A percentile compares a stretch with the other conserved stretches of the same genome.
Evolutionary conservation across 2,329 filamentous ascomycete genomes (phyloP).

Genomic region (Sporothrix euskadiensis): DNA sequence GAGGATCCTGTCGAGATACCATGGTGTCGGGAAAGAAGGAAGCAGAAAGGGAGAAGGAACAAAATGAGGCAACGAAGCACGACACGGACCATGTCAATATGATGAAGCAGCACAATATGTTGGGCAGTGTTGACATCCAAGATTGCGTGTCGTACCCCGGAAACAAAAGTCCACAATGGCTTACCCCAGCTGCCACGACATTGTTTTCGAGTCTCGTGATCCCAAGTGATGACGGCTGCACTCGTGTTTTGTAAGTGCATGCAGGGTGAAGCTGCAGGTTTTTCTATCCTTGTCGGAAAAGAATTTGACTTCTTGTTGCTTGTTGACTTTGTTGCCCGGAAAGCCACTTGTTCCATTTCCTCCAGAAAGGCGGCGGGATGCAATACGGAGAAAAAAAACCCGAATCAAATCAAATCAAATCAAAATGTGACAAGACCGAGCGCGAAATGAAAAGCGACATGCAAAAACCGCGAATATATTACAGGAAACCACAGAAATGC

Average conservation of each 20-base stretch:
- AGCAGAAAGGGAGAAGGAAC: neutral
- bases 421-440: neutral
- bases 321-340: neutral
- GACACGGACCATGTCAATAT: neutral
- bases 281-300: neutral
- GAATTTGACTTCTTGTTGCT: neutral
- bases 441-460: conserved; percentile 5
- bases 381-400: neutral
- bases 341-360: neutral
- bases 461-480: neutral
- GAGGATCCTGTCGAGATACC: neutral
- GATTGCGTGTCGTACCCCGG: neutral
- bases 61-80: neutral
- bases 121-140: neutral
- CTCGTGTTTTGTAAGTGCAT: neutral
- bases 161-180: neutral
- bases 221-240: conserved; percentile 14
- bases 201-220: conserved; percentile 18
- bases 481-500: neutral
- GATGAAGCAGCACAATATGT: neutral
- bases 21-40: neutral
- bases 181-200: neutral
- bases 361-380: neutral
- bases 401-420: neutral
- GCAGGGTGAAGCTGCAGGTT: neutral